Evolutionary conservation across 495 filamentous ascomycete genomes (phyloP).

Genomic region (Diplogelasinospora grovesii): DNA sequence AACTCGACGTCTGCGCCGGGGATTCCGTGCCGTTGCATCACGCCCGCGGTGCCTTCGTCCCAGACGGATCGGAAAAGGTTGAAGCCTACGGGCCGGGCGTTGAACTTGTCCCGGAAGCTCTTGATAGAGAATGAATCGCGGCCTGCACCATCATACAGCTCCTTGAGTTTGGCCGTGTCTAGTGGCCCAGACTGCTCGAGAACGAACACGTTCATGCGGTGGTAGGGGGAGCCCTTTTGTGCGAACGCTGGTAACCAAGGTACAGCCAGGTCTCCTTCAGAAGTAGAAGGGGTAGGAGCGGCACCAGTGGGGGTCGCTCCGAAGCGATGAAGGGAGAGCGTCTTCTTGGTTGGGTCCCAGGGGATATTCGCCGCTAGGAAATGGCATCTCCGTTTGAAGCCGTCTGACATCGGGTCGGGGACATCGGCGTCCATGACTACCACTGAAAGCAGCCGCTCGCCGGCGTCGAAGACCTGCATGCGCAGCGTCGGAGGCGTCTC

Average conservation of each 20-base stretch:
- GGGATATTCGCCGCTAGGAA: slow-evolving; percentile 66
- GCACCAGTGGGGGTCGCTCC: slow-evolving; percentile 8
- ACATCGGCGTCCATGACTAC: slow-evolving; percentile 88
- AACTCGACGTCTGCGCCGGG: slow-evolving; percentile 77
- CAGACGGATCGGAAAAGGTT: slow-evolving; percentile 82
- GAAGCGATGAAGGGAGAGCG: slow-evolving; percentile 40
- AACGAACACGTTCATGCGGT: slow-evolving; percentile 76
- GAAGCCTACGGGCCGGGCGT: slow-evolving; percentile 68
- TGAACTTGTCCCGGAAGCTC: slow-evolving; percentile 60
- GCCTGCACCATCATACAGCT: slow-evolving; percentile 30
- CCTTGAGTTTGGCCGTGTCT: slow-evolving; percentile 53
- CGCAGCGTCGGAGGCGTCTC: slow-evolving; percentile 64
- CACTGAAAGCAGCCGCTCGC: slow-evolving; percentile 73
- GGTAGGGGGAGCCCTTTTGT: slow-evolving; percentile 87
- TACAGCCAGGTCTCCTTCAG: slow-evolving; percentile 55
- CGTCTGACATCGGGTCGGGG: slow-evolving; percentile 68
- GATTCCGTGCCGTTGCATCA: slow-evolving; percentile 76
- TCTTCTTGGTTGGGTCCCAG: slow-evolving; percentile 41
- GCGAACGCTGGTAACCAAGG: slow-evolving; percentile 81
- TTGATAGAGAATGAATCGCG: slow-evolving; percentile 67
- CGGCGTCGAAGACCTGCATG: slow-evolving; percentile 76
- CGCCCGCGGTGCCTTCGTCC: slow-evolving; percentile 76
- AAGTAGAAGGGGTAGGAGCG: too few relatives aligned
- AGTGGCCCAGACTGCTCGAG: slow-evolving; percentile 66
- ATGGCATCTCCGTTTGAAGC: slow-evolving; percentile 74